phyloP scores from a whole-genome alignment of 78 protist species.

The Cyanophora paradoxa region DNA sequence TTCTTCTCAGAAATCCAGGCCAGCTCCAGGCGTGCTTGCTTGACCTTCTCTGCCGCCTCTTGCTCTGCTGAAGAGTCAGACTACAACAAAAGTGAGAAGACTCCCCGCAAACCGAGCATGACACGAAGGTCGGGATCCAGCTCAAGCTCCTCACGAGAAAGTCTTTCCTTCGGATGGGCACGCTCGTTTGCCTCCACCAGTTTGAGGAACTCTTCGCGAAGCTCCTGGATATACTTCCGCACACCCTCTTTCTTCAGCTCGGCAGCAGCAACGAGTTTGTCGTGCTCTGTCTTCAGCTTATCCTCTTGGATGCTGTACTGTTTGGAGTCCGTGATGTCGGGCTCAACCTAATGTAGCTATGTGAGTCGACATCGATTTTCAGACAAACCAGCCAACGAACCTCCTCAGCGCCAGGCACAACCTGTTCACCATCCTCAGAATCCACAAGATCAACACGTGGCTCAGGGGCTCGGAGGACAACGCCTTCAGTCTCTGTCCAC shows the following conservation, averaged over 20 bases:
- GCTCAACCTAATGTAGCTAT: neutral
- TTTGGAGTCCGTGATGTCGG: slow-evolving; percentile 11
- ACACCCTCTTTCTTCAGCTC: slow-evolving; percentile 29
- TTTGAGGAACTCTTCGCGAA: slow-evolving; percentile 18
- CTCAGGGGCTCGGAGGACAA: too few species aligned
- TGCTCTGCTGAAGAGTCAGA: too few species aligned
- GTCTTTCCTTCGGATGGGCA: neutral
- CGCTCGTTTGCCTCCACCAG: slow-evolving; percentile 22
- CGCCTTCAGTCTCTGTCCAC: too few species aligned
- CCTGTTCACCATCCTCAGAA: too few species aligned
- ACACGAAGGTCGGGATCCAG: slow-evolving; percentile 34
- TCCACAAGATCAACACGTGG: too few species aligned
- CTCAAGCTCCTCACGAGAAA: slow-evolving; percentile 11
- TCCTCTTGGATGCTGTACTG: slow-evolving; percentile 34
- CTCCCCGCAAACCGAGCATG: too few species aligned
- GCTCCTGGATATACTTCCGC: slow-evolving; percentile 1
- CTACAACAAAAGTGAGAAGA: too few species aligned
- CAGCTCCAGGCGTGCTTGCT: slow-evolving; percentile 12
- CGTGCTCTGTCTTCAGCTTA: slow-evolving; percentile 34
- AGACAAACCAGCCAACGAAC: neutral
- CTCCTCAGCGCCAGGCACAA: neutral
- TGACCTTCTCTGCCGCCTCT: neutral
- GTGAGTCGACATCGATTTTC: neutral
- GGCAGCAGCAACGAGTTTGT: slow-evolving; percentile 12
- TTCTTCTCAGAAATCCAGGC: slow-evolving; percentile 28